Conservation (phyloP, 805 yeast species). For the Millerago galiae region DNA sequence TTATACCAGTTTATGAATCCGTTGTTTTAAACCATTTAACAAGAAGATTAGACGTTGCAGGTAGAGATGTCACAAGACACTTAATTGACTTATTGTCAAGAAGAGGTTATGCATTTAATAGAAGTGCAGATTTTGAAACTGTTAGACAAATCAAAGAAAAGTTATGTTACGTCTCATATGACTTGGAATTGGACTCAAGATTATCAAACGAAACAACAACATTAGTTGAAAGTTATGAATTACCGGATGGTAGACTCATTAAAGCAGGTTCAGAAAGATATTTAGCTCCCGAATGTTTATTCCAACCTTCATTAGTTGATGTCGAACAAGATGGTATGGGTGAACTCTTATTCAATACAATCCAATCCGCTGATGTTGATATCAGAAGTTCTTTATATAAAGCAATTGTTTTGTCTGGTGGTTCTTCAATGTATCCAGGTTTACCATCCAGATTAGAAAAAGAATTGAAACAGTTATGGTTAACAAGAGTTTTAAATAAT, state of each 20-base stretch:
- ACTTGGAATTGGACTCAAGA: slow-evolving; percentile 81
- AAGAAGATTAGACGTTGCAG: slow-evolving; percentile 91
- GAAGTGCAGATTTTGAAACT: slow-evolving; percentile 98
- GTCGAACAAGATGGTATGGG: slow-evolving; percentile 97
- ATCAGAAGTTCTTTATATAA: slow-evolving; percentile 81
- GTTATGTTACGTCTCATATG: slow-evolving; percentile 91
- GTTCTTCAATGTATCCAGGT: slow-evolving; percentile 98
- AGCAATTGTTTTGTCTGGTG: slow-evolving; percentile 94
- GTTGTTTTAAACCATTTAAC: slow-evolving; percentile 94
- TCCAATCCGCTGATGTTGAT: slow-evolving; percentile 93
- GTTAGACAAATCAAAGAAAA: slow-evolving; percentile 97
- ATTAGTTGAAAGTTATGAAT: slow-evolving; percentile 81
- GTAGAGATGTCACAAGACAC: slow-evolving; percentile 97
- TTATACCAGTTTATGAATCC: slow-evolving; percentile 96
- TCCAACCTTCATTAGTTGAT: slow-evolving; percentile 93
- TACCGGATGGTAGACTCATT: slow-evolving; percentile 94
- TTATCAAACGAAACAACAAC: slow-evolving; percentile 94
- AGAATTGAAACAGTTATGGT: slow-evolving; percentile 95
- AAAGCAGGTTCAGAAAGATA: slow-evolving; percentile 93
- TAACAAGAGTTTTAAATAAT: slow-evolving; percentile 77
- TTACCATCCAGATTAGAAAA: slow-evolving; percentile 92
- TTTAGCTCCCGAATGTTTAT: slow-evolving; percentile 94
- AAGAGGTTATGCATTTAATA: slow-evolving; percentile 95
- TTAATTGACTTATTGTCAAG: slow-evolving; percentile 85
- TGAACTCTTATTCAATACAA: slow-evolving; percentile 83